Percentiles rank a stretch among this genome's conserved stretches.
These are phyloP conservation scores for Ceriops decandra DNA, from an alignment of 345 rosid genomes.

Conservation along the genomic window DNA sequence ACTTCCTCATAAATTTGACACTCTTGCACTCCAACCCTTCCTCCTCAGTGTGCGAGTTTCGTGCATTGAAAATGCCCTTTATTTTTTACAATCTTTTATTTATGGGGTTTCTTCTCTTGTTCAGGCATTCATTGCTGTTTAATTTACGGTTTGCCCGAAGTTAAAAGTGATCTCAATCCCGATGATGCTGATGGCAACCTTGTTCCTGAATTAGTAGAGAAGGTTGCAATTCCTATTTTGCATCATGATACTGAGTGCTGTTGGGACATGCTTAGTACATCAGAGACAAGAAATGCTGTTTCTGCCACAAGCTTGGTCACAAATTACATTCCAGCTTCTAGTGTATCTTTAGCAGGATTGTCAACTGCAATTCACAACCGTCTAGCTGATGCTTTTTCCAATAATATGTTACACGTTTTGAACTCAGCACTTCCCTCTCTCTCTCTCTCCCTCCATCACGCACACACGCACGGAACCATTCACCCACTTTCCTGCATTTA, in stretches of 20 bases:
- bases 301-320: slow-evolving; percentile 75
- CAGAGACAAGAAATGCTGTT: slow-evolving; percentile 76
- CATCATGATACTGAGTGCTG: slow-evolving; percentile 78
- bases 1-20: background rate
- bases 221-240: slow-evolving; percentile 75
- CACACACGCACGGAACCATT: too few species aligned
- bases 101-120: slow-evolving; percentile 10
- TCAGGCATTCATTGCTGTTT: slow-evolving; percentile 82
- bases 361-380: slow-evolving; percentile 62
- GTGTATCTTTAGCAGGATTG: slow-evolving; percentile 61
- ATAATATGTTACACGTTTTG: slow-evolving; percentile 40
- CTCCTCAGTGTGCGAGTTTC: too few species aligned
- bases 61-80: too few species aligned
- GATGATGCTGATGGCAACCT: slow-evolving; percentile 88
- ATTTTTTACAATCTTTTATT: background rate
- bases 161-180: slow-evolving; percentile 47
- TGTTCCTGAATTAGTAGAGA: slow-evolving; percentile 80
- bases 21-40: too few species aligned
- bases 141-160: slow-evolving; percentile 72
- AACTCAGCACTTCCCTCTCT: background rate
- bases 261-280: slow-evolving; percentile 86
- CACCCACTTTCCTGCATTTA: background rate
- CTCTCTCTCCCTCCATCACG: background rate
- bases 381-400: slow-evolving; percentile 63
- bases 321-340: slow-evolving; percentile 68